Conservation (phyloP, 2,329 filamentous ascomycete species). For the Pyrenochaeta sp. region DNA sequence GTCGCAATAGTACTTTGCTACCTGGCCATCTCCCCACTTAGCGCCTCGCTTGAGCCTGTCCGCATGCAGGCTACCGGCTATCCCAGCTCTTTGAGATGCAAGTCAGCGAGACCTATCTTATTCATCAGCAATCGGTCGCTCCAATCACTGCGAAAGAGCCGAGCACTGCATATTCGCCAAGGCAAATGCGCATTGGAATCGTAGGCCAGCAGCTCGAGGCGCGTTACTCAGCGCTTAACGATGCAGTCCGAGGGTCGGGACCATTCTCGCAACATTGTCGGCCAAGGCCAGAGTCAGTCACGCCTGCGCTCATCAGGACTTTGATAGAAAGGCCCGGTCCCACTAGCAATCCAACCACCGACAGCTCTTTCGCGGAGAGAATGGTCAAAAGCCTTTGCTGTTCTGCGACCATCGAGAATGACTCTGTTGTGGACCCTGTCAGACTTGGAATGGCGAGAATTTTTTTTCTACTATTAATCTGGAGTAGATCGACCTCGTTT, state of each 20-base stretch:
- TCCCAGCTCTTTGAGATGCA: constrained; percentile 18
- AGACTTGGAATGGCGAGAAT: too few species aligned
- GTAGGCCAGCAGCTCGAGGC: background rate
- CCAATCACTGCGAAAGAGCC: background rate
- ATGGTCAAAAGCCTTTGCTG: too few species aligned
- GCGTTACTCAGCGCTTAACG: constrained; percentile 20
- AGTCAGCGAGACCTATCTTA: constrained; percentile 27
- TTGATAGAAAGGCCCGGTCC: constrained; percentile 2
- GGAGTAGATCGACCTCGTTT: too few species aligned
- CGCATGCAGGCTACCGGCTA: constrained; percentile 11
- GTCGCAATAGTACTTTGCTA: background rate
- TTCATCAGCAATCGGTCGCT: constrained; percentile 28
- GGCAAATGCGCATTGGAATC: background rate
- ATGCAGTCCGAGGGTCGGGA: background rate
- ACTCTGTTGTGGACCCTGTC: too few species aligned
- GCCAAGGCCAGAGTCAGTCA: background rate
- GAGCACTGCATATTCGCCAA: background rate
- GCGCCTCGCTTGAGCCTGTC: constrained; percentile 22
- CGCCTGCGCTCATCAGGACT: constrained; percentile 15
- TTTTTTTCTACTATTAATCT: too few species aligned
- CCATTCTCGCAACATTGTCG: background rate
- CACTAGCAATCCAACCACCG: too few species aligned
- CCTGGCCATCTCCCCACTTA: constrained; percentile 5
- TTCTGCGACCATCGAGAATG: too few species aligned
- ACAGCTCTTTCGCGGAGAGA: too few species aligned